A percentile compares a stretch with the other conserved stretches of the same genome.
Evolutionary conservation across 495 filamentous ascomycete genomes (phyloP).

Genomic region (Xylaria venustula): DNA sequence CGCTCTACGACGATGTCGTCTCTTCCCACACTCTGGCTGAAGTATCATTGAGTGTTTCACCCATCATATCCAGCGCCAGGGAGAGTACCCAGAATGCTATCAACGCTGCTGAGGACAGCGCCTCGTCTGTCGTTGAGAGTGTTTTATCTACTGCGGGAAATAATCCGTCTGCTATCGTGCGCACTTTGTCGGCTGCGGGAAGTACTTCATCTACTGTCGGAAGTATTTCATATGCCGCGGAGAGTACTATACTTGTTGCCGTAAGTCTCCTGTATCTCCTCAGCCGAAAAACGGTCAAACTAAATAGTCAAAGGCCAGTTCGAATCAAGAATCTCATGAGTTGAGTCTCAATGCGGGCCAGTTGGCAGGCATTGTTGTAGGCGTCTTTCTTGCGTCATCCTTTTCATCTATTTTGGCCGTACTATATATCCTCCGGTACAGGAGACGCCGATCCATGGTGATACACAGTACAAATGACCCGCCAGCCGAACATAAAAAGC

Average conservation of each 20-base stretch:
- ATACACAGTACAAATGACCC: background rate
- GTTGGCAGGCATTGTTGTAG: constrained; percentile 23
- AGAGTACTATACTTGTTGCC: background rate
- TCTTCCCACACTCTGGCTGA: too few relatives aligned
- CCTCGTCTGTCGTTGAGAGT: constrained; percentile 13
- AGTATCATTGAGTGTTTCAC: constrained; percentile 16
- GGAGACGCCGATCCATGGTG: background rate
- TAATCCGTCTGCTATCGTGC: background rate
- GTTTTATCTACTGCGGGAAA: background rate
- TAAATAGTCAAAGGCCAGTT: constrained; percentile 9
- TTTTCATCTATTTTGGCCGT: constrained; percentile 18
- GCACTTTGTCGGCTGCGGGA: background rate
- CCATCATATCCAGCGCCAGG: constrained; percentile 12
- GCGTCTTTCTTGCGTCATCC: constrained; percentile 17
- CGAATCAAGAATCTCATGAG: background rate
- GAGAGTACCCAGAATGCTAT: constrained; percentile 17
- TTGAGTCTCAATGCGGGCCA: constrained; percentile 19
- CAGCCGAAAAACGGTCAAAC: background rate
- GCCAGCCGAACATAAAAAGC: background rate
- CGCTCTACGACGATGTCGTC: too few relatives aligned
- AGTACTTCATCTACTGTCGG: background rate
- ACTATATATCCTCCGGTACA: constrained; percentile 23
- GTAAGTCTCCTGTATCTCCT: background rate
- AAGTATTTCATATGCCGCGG: background rate
- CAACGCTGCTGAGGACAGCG: constrained; percentile 13